A percentile compares a stretch with the other conserved stretches of the same genome.
phyloP scores from a whole-genome alignment of 768 basidiomycete genomes.

The Chalciporus sphaerocephalus region DNA sequence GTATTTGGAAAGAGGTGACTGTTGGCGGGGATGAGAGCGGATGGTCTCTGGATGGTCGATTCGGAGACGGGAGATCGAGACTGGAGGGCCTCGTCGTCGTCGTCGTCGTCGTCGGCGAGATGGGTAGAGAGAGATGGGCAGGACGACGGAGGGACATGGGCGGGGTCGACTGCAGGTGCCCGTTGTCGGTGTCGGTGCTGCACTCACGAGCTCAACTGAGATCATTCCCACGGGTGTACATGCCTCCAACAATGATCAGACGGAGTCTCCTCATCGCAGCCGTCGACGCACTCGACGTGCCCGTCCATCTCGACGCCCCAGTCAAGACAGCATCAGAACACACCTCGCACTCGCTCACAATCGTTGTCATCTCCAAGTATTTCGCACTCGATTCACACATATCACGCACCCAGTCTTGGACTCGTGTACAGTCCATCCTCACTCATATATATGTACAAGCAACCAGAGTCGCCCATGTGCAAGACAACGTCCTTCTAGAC shows the following conservation, averaged over 20 bases:
- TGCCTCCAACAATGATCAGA: not conserved
- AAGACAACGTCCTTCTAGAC: conserved; percentile 67
- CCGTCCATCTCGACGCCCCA: conserved; percentile 52
- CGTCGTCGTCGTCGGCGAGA: not conserved
- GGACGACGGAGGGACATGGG: conserved; percentile 1
- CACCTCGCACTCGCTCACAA: conserved; percentile 49
- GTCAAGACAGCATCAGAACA: conserved; percentile 45
- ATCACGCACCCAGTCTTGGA: conserved; percentile 52
- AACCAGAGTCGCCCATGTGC: conserved; percentile 65
- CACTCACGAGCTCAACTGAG: too few species aligned
- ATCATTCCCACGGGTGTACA: not conserved
- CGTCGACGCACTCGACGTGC: conserved; percentile 45
- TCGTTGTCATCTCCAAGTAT: conserved; percentile 61
- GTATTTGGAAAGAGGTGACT: conserved; percentile 22
- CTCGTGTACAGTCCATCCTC: conserved; percentile 68
- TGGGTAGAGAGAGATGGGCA: conserved; percentile 1
- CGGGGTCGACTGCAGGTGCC: conserved; percentile 15
- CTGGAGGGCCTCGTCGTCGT: conserved; percentile 8
- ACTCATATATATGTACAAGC: conserved; percentile 84
- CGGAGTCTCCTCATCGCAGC: conserved; percentile 50
- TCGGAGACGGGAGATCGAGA: conserved; percentile 14
- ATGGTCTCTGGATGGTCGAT: conserved; percentile 9
- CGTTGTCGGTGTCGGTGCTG: too few species aligned
- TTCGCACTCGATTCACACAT: conserved; percentile 39
- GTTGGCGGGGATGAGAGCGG: conserved; percentile 28